Conservation (phyloP, 1,139 yeast species). For the Debaryomyces udenii region DNA sequence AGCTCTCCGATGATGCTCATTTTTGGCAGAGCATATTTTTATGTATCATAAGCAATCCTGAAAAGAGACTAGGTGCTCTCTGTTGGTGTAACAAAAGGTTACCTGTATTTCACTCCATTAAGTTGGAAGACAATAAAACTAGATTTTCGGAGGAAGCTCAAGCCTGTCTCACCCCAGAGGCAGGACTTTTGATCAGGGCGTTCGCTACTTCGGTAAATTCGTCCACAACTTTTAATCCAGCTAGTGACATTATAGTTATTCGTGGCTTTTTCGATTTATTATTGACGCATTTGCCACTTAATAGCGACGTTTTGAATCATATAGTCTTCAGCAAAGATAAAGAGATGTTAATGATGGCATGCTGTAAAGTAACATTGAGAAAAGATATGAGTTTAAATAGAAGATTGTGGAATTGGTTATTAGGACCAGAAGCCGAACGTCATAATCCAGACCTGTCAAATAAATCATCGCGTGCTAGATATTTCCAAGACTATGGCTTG, state of each 20-base stretch:
- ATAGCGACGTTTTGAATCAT: slow-evolving; percentile 56
- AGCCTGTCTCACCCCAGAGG: slow-evolving; percentile 68
- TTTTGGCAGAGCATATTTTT: slow-evolving; percentile 88
- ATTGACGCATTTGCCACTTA: slow-evolving; percentile 65
- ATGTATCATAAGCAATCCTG: slow-evolving; percentile 75
- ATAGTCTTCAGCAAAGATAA: slow-evolving; percentile 56
- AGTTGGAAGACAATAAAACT: slow-evolving; percentile 15
- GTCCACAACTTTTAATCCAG: slow-evolving; percentile 42
- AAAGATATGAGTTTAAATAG: slow-evolving; percentile 94
- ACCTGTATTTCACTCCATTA: slow-evolving; percentile 50
- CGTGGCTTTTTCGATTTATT: slow-evolving; percentile 88
- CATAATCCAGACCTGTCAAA: slow-evolving; percentile 9
- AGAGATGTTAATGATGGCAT: slow-evolving; percentile 59
- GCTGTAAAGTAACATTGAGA: slow-evolving; percentile 68
- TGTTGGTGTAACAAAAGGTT: slow-evolving; percentile 71
- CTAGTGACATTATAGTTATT: slow-evolving; percentile 66
- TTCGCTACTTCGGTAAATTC: slow-evolving; percentile 67
- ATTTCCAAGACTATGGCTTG: slow-evolving; percentile 62
- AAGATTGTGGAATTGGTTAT: slow-evolving; percentile 88
- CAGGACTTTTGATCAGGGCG: slow-evolving; percentile 77
- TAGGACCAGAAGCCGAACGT: slow-evolving; percentile 65
- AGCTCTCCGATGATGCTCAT: slow-evolving; percentile 65
- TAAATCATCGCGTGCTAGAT: slow-evolving; percentile 43
- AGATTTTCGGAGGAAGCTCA: slow-evolving; percentile 56
- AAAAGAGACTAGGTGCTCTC: slow-evolving; percentile 79